phyloP scores from a whole-genome alignment of 1,139 yeast genomes.

The Torulaspora globosa region DNA sequence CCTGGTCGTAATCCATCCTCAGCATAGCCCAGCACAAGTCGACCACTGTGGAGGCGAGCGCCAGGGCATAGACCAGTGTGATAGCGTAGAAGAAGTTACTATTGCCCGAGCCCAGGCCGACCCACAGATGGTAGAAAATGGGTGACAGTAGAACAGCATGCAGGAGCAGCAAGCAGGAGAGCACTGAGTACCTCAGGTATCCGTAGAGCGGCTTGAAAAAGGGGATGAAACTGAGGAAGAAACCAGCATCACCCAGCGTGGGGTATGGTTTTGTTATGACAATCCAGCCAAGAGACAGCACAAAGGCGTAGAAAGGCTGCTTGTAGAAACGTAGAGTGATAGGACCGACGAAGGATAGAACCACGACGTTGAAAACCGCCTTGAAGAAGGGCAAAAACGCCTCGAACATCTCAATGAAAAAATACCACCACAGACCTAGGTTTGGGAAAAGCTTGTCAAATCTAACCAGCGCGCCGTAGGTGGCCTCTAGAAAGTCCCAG shows the following conservation, averaged over 20 bases:
- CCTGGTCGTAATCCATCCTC: constrained; percentile 59
- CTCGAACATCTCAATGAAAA: constrained; percentile 91
- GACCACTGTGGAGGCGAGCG: constrained; percentile 62
- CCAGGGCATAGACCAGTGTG: constrained; percentile 73
- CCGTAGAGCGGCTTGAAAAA: constrained; percentile 47
- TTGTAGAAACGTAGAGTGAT: constrained; percentile 62
- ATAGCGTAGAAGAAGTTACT: constrained; percentile 95
- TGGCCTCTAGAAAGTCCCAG: constrained; percentile 54
- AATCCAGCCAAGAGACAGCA: constrained; percentile 61
- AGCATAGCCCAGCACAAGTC: constrained; percentile 84
- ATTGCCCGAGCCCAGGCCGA: constrained; percentile 89
- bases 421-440: constrained; percentile 97
- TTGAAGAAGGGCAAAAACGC: constrained; percentile 80
- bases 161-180: constrained; percentile 44
- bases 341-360: constrained; percentile 67
- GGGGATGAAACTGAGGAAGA: constrained; percentile 59
- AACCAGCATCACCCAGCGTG: constrained; percentile 75
- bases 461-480: constrained; percentile 57
- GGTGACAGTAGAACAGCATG: constrained; percentile 67
- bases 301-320: constrained; percentile 64
- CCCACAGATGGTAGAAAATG: constrained; percentile 91
- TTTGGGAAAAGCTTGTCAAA: constrained; percentile 62
- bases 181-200: constrained; percentile 44
- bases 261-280: constrained; percentile 83
- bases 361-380: constrained; percentile 75